Evolutionary conservation across 192 early-diverging fungal species (phyloP).

Genomic region (Coemansia erecta): DNA sequence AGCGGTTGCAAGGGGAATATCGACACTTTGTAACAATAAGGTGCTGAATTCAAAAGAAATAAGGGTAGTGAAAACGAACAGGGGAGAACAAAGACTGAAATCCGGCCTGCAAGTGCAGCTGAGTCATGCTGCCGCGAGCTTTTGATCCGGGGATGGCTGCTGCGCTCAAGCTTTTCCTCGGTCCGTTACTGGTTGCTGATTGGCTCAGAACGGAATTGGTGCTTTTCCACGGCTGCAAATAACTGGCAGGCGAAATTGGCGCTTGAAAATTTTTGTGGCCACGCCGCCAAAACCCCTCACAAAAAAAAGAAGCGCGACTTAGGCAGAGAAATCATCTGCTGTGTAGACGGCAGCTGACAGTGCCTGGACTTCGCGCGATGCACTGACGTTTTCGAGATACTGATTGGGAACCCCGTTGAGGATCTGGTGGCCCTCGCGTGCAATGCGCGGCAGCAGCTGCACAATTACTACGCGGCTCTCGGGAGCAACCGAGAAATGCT

Average conservation of each 20-base stretch:
- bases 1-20: too few relatives aligned
- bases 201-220: too few relatives aligned
- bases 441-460: constrained; percentile 64
- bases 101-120: too few relatives aligned
- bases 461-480: constrained; percentile 61
- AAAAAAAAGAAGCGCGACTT: constrained; percentile 3
- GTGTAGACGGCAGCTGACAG: constrained; percentile 77
- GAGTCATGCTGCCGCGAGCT: too few relatives aligned
- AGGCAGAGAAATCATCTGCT: constrained; percentile 52
- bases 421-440: constrained; percentile 67
- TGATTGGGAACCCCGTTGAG: constrained; percentile 71
- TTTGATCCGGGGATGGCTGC: too few relatives aligned
- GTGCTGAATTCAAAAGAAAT: too few relatives aligned
- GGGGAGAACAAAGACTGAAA: too few relatives aligned
- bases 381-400: constrained; percentile 68
- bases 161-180: too few relatives aligned
- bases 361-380: constrained; percentile 72
- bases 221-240: too few relatives aligned
- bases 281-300: background rate
- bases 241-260: background rate
- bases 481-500: constrained; percentile 43
- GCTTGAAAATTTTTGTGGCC: background rate
- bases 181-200: too few relatives aligned
- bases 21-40: too few relatives aligned
- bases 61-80: too few relatives aligned